phyloP scores from a whole-genome alignment of 2,329 filamentous ascomycete genomes.

The Fusarium sp. region DNA sequence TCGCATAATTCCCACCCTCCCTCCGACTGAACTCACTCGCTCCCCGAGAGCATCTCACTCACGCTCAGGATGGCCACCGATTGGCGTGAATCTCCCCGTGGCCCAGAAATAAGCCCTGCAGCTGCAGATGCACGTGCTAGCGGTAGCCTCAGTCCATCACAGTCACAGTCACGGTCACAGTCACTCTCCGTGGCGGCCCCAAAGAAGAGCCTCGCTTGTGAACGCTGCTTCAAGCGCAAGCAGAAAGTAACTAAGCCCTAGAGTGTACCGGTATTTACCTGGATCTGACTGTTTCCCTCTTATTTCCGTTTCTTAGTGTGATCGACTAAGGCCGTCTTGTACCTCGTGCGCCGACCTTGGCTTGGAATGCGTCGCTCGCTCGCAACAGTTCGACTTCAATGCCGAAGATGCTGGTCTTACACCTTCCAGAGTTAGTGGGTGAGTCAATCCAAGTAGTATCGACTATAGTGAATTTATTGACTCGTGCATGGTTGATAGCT shows the following conservation, averaged over 20 bases:
- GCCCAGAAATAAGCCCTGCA: slow-evolving; percentile 5
- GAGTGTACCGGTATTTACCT: no score
- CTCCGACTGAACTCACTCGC: background rate
- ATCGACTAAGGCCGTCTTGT: slow-evolving; percentile 13
- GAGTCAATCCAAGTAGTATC: background rate
- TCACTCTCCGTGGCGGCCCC: background rate
- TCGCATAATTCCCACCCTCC: no score
- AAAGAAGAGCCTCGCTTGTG: slow-evolving; percentile 27
- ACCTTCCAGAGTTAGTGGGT: slow-evolving; percentile 23
- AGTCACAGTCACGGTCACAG: background rate
- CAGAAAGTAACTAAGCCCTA: slow-evolving; percentile 21
- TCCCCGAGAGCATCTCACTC: no score
- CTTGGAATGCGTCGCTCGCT: slow-evolving; percentile 19
- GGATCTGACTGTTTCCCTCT: rapidly evolving
- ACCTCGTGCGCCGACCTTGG: slow-evolving; percentile 23
- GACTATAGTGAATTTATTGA: background rate
- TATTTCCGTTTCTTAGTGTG: background rate
- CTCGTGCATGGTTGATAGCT: background rate
- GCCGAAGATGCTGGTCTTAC: slow-evolving; percentile 22
- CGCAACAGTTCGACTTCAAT: slow-evolving; percentile 28
- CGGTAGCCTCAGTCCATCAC: slow-evolving; percentile 8
- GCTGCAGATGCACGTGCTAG: slow-evolving; percentile 1
- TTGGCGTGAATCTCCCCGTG: slow-evolving; percentile 10
- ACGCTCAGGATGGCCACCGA: slow-evolving; percentile 16
- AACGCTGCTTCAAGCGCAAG: slow-evolving; percentile 34